phyloP scores from a whole-genome alignment of 106 monocot genomes.

The Dioscorea dumetorum region DNA sequence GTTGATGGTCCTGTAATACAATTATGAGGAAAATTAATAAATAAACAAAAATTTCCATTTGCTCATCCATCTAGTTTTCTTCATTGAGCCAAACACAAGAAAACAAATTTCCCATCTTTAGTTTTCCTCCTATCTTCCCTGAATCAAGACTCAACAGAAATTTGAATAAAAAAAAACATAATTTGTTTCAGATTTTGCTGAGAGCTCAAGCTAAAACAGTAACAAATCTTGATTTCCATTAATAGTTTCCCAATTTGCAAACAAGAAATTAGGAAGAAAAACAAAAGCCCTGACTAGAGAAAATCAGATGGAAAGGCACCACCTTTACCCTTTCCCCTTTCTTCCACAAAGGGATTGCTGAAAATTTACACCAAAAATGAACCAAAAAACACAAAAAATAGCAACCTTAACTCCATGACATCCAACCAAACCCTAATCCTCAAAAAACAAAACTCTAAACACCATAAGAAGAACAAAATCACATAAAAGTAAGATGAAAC shows the following conservation, averaged over 20 bases:
- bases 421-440: too few species aligned
- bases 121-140: too few species aligned
- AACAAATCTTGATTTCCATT: neutral
- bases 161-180: too few species aligned
- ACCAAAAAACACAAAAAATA: neutral
- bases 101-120: too few species aligned
- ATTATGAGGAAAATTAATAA: neutral
- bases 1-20: conserved; percentile 4
- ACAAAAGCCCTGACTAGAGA: neutral
- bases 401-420: neutral
- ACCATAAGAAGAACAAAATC: too few species aligned
- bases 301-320: neutral
- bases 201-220: neutral
- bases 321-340: too few species aligned
- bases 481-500: too few species aligned
- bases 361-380: neutral
- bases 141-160: too few species aligned
- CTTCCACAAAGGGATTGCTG: neutral
- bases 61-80: neutral
- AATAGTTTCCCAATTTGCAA: neutral
- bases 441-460: too few species aligned
- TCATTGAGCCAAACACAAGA: neutral
- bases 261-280: neutral
- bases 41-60: neutral
- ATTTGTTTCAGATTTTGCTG: neutral